Base-by-base conservation (phyloP, 2,329 filamentous ascomycete species). In the Aspergillus awamori region DNA sequence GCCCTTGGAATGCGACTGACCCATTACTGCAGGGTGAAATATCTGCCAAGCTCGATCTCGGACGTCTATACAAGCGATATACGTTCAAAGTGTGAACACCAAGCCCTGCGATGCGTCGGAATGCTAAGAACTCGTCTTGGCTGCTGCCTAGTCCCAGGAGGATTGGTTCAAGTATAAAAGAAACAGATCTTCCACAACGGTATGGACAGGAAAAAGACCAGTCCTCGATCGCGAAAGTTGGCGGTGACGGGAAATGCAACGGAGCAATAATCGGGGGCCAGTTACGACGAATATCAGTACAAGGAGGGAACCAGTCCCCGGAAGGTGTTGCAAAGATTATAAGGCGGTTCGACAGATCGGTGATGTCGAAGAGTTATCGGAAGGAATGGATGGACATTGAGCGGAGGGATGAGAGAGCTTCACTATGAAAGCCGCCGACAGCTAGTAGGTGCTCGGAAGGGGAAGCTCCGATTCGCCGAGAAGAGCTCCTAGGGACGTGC, bases 1-100 rank as follows among this genome's bases (percentile, higher is more conserved):
- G 69, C 80, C 79, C 72, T 82, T 83, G 68, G 81, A 83, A 74
- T 82, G 81, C 72, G 80, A 79, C 74, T 82, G 80, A 72, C 81
- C 81, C 81, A 83, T 82, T 62, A 67, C 75, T 69, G 70, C 67
- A 72, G 69, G 65, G 67, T 64, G 47, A 70, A 72, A 72, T 70
- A 64, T 68, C 65, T 73, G 71, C 71, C 70, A 73, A 72, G 72
- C 70, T 70, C 65, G 60, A 60, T 61, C 60, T 59, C 60, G 61
- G 61, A 66, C 58, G 62, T 66, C 67, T 59, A 66, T 63, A 67
- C 64, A 61, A 67, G 67, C 60, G 61, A 60, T 63, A 63, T 62
- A 64, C 59, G 63, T 68, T 67, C 57, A 64, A 26, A 58, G 60
- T 64, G 52, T 65, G 59, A 60, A 65, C 63, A 67, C 60, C 66